Percentiles rank a stretch among this genome's conserved stretches.
phyloP scores from a whole-genome alignment of 257 asterid species.

The Ilex asprella region DNA sequence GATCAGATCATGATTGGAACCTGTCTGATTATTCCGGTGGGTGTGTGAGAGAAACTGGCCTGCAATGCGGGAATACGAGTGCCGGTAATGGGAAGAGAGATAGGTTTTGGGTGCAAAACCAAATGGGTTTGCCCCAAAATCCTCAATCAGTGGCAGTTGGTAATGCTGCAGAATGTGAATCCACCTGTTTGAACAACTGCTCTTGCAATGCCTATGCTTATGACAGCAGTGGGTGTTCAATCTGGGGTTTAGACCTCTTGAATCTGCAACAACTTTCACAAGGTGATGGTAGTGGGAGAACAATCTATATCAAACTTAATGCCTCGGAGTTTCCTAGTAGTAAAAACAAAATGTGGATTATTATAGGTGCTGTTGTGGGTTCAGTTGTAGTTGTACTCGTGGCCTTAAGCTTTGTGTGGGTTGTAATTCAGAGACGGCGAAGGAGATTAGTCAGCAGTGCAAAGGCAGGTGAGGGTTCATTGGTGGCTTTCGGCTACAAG shows the following conservation, averaged over 20 bases:
- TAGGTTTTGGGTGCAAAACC: conserved; percentile 12
- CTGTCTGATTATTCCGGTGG: conserved; percentile 39
- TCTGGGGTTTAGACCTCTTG: conserved; percentile 16
- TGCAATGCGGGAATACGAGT: conserved; percentile 19
- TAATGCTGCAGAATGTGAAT: conserved; percentile 29
- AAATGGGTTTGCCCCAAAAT: conserved; percentile 14
- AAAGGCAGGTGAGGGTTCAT: conserved; percentile 25
- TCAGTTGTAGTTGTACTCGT: conserved; percentile 18
- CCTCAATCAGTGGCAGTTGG: conserved; percentile 12
- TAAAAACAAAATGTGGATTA: conserved; percentile 18
- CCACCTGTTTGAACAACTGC: conserved; percentile 35
- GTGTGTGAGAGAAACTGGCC: conserved; percentile 21
- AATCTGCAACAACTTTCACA: conserved; percentile 17
- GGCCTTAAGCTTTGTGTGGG: conserved; percentile 14
- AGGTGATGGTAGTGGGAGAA: conserved; percentile 19
- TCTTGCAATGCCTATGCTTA: conserved; percentile 39
- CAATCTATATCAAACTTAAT: conserved; percentile 22
- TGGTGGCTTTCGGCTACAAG: conserved; percentile 28
- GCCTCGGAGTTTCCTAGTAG: conserved; percentile 23
- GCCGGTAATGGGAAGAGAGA: conserved; percentile 14
- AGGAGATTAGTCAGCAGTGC: conserved; percentile 13
- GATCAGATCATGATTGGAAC: conserved; percentile 22
- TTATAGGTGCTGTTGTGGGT: conserved; percentile 30
- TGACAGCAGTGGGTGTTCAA: conserved; percentile 15
- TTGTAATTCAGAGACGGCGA: conserved; percentile 17